These are phyloP conservation scores for Geotrichum australiense DNA, from an alignment of 1,139 yeast genomes.

Conservation along the genomic window DNA sequence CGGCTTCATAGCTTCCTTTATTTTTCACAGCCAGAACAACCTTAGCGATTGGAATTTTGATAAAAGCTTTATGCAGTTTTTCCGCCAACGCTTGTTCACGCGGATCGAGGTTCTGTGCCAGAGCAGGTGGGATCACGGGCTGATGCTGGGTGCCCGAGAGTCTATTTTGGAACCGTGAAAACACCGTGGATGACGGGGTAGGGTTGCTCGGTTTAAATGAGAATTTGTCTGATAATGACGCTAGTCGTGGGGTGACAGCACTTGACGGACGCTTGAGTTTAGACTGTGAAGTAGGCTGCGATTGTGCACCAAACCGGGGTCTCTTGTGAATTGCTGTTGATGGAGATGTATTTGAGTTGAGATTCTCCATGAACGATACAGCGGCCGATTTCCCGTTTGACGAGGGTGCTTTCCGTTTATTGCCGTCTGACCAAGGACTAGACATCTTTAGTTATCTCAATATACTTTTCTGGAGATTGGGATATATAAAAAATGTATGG, in stretches of 20 bases:
- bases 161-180: constrained; percentile 20
- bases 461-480: too few species aligned
- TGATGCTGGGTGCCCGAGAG: constrained; percentile 12
- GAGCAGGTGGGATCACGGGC: constrained; percentile 11
- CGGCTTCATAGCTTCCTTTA: constrained; percentile 33
- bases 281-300: constrained; percentile 3
- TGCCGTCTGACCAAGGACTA: constrained; percentile 12
- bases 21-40: constrained; percentile 31
- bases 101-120: constrained; percentile 12
- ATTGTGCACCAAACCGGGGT: background rate
- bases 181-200: constrained; percentile 20
- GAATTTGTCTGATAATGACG: constrained; percentile 24
- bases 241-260: constrained; percentile 19
- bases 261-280: constrained; percentile 15
- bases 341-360: background rate
- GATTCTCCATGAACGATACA: constrained; percentile 1
- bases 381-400: constrained; percentile 7
- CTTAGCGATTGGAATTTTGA: constrained; percentile 27
- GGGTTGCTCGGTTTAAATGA: constrained; percentile 18
- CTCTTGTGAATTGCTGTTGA: constrained; percentile 2
- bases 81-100: constrained; percentile 20
- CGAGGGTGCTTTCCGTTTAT: constrained; percentile 12
- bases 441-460: constrained; percentile 13
- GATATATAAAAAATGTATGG: too few species aligned
- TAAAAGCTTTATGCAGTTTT: constrained; percentile 28